Conservation (phyloP, 1,139 yeast genomes). For the Candida sp. region DNA sequence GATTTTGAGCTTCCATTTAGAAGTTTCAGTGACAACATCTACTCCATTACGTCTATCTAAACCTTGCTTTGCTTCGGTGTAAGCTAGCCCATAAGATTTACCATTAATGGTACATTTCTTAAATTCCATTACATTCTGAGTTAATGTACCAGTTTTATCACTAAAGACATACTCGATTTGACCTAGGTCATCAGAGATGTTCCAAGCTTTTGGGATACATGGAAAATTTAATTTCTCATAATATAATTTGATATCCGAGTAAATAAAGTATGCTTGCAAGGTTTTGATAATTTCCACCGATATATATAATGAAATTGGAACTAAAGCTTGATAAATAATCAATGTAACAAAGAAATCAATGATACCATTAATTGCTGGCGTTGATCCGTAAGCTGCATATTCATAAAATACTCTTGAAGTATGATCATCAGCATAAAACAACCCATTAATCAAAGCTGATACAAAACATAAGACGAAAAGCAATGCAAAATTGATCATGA, state of each 20-base stretch:
- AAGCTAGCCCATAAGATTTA: conserved; percentile 85
- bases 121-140: conserved; percentile 97
- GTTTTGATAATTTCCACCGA: conserved; percentile 95
- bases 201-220: conserved; percentile 96
- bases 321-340: conserved; percentile 86
- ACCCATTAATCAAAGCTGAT: conserved; percentile 81
- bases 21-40: conserved; percentile 68
- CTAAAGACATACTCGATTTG: conserved; percentile 95
- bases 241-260: conserved; percentile 84
- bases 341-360: conserved; percentile 86
- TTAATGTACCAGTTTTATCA: conserved; percentile 95
- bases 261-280: conserved; percentile 89
- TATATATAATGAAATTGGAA: conserved; percentile 92
- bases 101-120: conserved; percentile 91
- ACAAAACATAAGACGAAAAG: conserved; percentile 78
- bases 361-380: conserved; percentile 76
- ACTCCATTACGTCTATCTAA: conserved; percentile 84
- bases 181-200: conserved; percentile 94
- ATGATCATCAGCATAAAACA: conserved; percentile 51
- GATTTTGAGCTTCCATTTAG: conserved; percentile 60
- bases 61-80: conserved; percentile 95
- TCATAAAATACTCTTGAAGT: conserved; percentile 73
- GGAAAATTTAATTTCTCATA: conserved; percentile 86
- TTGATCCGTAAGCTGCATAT: conserved; percentile 40
- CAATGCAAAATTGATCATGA: conserved; percentile 70